Base-by-base conservation (phyloP, 495 filamentous ascomycete species). In the Aspergillus mulundensis region DNA sequence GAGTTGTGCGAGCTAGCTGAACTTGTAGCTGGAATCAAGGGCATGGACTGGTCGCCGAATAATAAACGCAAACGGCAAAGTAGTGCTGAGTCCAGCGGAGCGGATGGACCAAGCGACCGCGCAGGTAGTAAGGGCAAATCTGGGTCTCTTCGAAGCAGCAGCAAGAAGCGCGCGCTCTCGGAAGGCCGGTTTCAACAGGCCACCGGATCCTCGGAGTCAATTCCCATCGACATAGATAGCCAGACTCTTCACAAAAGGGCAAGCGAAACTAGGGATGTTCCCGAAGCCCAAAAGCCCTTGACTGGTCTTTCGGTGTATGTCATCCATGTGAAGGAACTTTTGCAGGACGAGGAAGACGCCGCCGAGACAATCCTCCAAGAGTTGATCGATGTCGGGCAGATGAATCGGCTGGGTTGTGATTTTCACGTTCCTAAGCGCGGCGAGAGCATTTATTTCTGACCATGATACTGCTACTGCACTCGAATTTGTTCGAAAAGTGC, bases 301-400 rank as follows among this genome's bases (percentile, higher is more conserved):
- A 60, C 65, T 19, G 82, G 81, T 0, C 53, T 88, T 18, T 75
- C 73, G 49, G 74, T 95, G 12, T 87, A 91, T 40, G 81, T 94
- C 38, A 95, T 93, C 25, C 90, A 95, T 62, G 79, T 93, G 57
- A 95, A 95, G 65, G 90, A 94, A 21, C 81, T 75, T 19, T 68
- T 93, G 47, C 70, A 68, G 15, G 87, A 90, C 65, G 88, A 83
- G 15, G 81, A 82, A 12, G 64, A 75, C 41, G 80, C 86, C 0
- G 75, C 78, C 0, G 82, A 87, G 20, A 79, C 61, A 3, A 94
- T 97, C 11, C 61, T 93, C n/a, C 55, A 66, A 52, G 79, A 95
- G 61, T 69, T 97, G 45, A 56, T 68, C 50, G 76, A 77, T 40
- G 80, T 86, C 59, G 88, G 89, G 53, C 64, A 71, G 45, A 72